phyloP scores from a whole-genome alignment of 2,329 filamentous ascomycete species.

The Aureobasidium sp. region DNA sequence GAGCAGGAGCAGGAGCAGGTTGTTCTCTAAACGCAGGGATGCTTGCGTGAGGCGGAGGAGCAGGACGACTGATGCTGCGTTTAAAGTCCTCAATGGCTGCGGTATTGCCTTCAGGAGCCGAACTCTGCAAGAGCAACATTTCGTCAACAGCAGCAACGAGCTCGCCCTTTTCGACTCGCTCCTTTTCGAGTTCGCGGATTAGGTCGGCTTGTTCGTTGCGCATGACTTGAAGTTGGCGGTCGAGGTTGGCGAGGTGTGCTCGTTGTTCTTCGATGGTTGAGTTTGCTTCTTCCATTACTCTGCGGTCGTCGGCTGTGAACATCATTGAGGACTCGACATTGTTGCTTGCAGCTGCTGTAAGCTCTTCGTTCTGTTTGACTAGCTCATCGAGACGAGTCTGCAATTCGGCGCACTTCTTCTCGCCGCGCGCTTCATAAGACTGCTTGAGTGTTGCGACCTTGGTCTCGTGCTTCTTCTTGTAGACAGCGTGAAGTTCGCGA shows the following conservation, averaged over 20 bases:
- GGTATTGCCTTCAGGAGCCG: conserved; percentile 30
- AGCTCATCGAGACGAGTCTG: conserved; percentile 63
- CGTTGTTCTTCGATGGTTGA: conserved; percentile 54
- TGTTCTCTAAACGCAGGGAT: conserved; percentile 51
- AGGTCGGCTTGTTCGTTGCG: conserved; percentile 64
- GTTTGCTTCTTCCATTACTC: conserved; percentile 19
- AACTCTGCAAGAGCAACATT: conserved; percentile 61
- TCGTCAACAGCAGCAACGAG: conserved; percentile 74
- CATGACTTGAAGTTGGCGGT: conserved; percentile 58
- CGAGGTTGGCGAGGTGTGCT: conserved; percentile 66
- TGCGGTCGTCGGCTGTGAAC: conserved; percentile 14
- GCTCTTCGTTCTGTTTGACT: conserved; percentile 63
- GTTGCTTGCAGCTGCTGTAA: conserved; percentile 58
- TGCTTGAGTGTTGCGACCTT: conserved; percentile 86
- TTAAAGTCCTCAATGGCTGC: conserved; percentile 41
- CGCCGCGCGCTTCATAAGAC: conserved; percentile 75
- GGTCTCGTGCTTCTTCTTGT: conserved; percentile 95
- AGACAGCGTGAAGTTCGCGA: conserved; percentile 83
- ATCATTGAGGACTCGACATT: conserved; percentile 33
- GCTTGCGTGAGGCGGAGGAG: conserved; percentile 18
- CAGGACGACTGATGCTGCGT: conserved; percentile 47
- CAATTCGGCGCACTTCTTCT: conserved; percentile 76
- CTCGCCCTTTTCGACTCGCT: conserved; percentile 77
- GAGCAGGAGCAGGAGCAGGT: conserved; percentile 37
- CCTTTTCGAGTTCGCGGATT: conserved; percentile 57